phyloP scores from a whole-genome alignment of 495 filamentous ascomycete species.

The Aspergillus carlsbadensis region DNA sequence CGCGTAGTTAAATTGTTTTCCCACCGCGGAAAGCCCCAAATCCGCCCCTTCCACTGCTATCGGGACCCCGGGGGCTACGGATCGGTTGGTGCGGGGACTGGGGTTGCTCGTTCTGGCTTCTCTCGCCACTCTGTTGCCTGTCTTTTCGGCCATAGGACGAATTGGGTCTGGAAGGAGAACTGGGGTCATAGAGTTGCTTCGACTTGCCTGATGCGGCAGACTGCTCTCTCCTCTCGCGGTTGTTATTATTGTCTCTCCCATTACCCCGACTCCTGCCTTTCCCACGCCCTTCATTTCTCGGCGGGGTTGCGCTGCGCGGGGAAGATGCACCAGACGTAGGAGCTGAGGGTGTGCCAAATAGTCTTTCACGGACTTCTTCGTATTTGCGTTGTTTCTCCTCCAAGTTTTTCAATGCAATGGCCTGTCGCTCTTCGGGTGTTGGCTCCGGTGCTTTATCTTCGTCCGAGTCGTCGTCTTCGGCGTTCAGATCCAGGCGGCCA shows the following conservation, averaged over 20 bases:
- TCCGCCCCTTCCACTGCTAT: slow-evolving; percentile 71
- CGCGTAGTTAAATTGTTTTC: slow-evolving; percentile 30
- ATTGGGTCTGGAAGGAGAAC: slow-evolving; percentile 60
- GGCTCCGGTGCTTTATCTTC: slow-evolving; percentile 60
- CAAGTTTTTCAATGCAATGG: slow-evolving; percentile 68
- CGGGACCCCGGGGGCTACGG: slow-evolving; percentile 71
- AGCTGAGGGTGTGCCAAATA: slow-evolving; percentile 67
- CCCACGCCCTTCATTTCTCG: slow-evolving; percentile 45
- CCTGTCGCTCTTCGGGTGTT: slow-evolving; percentile 68
- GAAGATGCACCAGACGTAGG: slow-evolving; percentile 51
- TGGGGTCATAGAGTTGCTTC: slow-evolving; percentile 72
- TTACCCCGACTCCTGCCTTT: slow-evolving; percentile 41
- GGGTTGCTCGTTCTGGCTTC: slow-evolving; percentile 36
- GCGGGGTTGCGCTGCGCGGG: slow-evolving; percentile 63
- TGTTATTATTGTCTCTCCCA: slow-evolving; percentile 30
- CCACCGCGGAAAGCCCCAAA: slow-evolving; percentile 62
- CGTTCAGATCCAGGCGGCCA: slow-evolving; percentile 49
- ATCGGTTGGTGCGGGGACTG: slow-evolving; percentile 56
- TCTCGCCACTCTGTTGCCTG: slow-evolving; percentile 32
- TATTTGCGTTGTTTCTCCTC: slow-evolving; percentile 90
- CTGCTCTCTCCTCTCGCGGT: slow-evolving; percentile 46
- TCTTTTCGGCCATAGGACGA: slow-evolving; percentile 52
- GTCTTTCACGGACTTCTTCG: slow-evolving; percentile 75
- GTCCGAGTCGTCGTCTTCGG: slow-evolving; percentile 65
- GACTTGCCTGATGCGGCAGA: slow-evolving; percentile 45